Percentiles rank a stretch among this genome's conserved stretches.
phyloP scores from a whole-genome alignment of 2,329 filamentous ascomycete species.

The Colletotrichum lindemuthianum region DNA sequence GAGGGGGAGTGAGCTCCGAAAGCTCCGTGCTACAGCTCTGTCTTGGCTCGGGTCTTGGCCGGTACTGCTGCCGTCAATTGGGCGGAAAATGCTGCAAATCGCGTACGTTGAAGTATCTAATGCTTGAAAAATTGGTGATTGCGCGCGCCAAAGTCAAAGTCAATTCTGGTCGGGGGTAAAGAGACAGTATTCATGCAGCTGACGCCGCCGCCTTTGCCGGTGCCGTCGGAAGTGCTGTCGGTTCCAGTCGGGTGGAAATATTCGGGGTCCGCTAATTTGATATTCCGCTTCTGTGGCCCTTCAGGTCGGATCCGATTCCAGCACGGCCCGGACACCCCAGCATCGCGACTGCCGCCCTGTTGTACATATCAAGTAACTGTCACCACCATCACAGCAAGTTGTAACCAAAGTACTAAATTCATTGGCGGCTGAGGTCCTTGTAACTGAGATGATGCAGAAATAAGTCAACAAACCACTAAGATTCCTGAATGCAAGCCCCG shows the following conservation, averaged over 20 bases:
- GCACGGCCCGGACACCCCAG: slow-evolving; percentile 15
- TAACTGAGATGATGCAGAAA: no score
- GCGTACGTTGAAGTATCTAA: background rate
- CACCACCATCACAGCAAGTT: no score
- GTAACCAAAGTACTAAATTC: no score
- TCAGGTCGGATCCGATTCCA: slow-evolving; percentile 27
- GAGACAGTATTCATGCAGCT: slow-evolving; percentile 6
- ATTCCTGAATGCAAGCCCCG: background rate
- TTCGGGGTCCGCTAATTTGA: slow-evolving; percentile 32
- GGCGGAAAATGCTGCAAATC: background rate
- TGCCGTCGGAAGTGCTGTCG: background rate
- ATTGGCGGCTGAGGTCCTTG: no score
- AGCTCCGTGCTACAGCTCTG: slow-evolving; percentile 25
- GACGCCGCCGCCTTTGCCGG: slow-evolving; percentile 15
- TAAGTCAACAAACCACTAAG: no score
- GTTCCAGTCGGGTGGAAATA: slow-evolving; percentile 7
- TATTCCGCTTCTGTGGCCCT: slow-evolving; percentile 26
- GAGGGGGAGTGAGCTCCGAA: slow-evolving; percentile 27
- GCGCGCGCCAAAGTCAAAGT: background rate
- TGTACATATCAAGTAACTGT: no score
- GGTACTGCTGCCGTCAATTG: slow-evolving; percentile 8
- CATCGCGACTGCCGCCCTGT: background rate
- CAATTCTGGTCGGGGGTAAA: background rate
- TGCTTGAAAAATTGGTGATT: no score
- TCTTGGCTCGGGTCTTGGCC: slow-evolving; percentile 29